These are phyloP conservation scores for Aspergillus fischeri DNA, from an alignment of 2,329 filamentous ascomycete genomes.

Conservation along the genomic window DNA sequence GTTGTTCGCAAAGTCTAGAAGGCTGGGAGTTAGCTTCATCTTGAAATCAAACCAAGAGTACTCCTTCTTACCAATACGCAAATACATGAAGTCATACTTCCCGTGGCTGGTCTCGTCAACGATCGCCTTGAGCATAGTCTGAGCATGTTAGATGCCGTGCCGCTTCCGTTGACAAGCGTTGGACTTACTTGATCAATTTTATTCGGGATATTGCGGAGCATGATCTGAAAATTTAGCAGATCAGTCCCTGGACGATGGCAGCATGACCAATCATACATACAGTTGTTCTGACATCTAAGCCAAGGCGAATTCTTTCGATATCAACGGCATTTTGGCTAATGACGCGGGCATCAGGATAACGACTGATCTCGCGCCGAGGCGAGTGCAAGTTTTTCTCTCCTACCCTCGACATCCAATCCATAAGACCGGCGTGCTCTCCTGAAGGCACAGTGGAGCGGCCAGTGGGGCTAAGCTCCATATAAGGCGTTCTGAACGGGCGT, in stretches of 20 bases:
- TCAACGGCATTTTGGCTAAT: slow-evolving; percentile 44
- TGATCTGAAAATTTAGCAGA: slow-evolving; percentile 56
- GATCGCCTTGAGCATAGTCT: slow-evolving; percentile 70
- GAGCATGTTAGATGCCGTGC: slow-evolving; percentile 12
- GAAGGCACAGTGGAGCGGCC: slow-evolving; percentile 38
- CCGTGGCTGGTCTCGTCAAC: slow-evolving; percentile 75
- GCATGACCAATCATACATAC: slow-evolving; percentile 44
- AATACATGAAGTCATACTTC: slow-evolving; percentile 90
- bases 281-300: slow-evolving; percentile 70
- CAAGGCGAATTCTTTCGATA: slow-evolving; percentile 46
- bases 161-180: not conserved
- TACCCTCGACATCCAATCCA: slow-evolving; percentile 28
- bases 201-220: slow-evolving; percentile 93
- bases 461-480: slow-evolving; percentile 36
- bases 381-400: slow-evolving; percentile 28
- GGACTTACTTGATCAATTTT: slow-evolving; percentile 63
- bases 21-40: not conserved
- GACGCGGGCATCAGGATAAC: slow-evolving; percentile 25
- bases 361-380: slow-evolving; percentile 24
- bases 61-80: slow-evolving; percentile 64
- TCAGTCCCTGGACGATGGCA: not conserved
- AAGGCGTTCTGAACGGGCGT: slow-evolving; percentile 16
- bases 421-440: slow-evolving; percentile 29
- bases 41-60: not conserved
- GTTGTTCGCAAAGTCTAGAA: slow-evolving; percentile 68